Evolutionary conservation across 1,284 basidiomycete genomes (phyloP).

Genomic region (Pseudozyma thailandica): DNA sequence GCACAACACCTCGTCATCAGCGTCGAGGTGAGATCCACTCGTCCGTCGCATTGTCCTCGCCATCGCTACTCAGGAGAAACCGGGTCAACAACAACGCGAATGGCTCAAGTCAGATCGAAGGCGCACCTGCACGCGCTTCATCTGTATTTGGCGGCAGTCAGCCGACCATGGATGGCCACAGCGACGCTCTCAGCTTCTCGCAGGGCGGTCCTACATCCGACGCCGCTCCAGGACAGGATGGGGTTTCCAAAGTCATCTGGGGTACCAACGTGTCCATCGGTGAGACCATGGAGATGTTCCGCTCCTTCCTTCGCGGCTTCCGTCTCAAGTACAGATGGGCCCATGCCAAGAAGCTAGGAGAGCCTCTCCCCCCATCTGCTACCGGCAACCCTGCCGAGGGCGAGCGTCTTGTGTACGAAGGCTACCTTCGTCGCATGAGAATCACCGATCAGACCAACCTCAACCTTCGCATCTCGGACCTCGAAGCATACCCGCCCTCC

Average conservation of each 20-base stretch:
- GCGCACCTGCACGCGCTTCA: conserved; percentile 72
- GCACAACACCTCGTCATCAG: conserved; percentile 56
- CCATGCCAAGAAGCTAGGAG: conserved; percentile 77
- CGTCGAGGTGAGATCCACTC: conserved; percentile 66
- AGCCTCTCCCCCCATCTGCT: conserved; percentile 65
- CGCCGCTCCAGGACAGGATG: conserved; percentile 69
- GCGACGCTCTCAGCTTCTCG: conserved; percentile 72
- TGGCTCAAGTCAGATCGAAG: conserved; percentile 13
- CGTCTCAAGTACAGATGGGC: conserved; percentile 89
- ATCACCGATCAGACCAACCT: conserved; percentile 85
- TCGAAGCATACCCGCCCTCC: conserved; percentile 86
- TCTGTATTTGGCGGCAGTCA: conserved; percentile 81
- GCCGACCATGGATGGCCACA: conserved; percentile 73
- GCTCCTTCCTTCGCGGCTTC: conserved; percentile 88
- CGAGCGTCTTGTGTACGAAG: conserved; percentile 76
- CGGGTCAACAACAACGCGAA: conserved; percentile 20
- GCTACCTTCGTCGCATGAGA: conserved; percentile 85
- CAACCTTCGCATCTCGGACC: conserved; percentile 88
- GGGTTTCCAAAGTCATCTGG: conserved; percentile 86
- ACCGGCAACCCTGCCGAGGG: conserved; percentile 53
- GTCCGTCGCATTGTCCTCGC: conserved; percentile 53
- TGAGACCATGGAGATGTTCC: conserved; percentile 90
- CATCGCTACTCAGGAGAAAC: conserved; percentile 36
- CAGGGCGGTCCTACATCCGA: conserved; percentile 52
- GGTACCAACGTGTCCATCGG: conserved; percentile 91